These are phyloP conservation scores for Pichia paraexigua DNA, from an alignment of 805 yeast species.

Conservation along the genomic window DNA sequence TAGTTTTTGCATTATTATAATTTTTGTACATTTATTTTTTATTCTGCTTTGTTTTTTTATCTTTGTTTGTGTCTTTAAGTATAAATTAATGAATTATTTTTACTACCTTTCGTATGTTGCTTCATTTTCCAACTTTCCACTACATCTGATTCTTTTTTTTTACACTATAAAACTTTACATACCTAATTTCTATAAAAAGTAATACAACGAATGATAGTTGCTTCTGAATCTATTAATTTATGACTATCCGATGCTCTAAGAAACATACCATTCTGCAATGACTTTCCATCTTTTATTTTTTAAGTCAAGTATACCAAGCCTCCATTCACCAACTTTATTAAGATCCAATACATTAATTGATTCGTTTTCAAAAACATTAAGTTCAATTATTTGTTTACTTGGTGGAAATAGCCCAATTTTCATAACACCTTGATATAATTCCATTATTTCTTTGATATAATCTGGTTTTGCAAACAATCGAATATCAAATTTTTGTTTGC, in stretches of 20 bases:
- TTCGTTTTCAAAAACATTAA: constrained; percentile 41
- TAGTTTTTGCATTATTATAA: background rate
- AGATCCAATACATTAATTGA: constrained; percentile 54
- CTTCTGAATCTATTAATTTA: background rate
- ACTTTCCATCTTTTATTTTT: constrained; percentile 76
- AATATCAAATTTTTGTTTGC: constrained; percentile 5
- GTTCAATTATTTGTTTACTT: constrained; percentile 63
- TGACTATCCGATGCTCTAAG: constrained; percentile 6
- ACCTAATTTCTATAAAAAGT: background rate
- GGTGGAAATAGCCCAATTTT: constrained; percentile 69
- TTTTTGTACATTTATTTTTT: background rate
- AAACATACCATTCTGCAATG: constrained; percentile 75
- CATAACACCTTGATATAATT: constrained; percentile 35
- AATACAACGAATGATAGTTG: background rate
- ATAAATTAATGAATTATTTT: background rate
- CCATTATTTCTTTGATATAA: background rate
- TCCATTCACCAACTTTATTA: constrained; percentile 73
- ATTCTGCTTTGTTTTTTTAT: background rate
- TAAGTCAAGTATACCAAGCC: constrained; percentile 74
- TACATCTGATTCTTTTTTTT: too few species aligned
- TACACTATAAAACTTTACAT: background rate
- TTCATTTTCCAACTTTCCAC: too few species aligned
- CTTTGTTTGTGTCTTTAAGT: background rate
- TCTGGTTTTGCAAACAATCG: background rate
- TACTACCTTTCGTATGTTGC: too few species aligned